Percentiles rank a stretch among this genome's conserved stretches.
These are phyloP conservation scores for Naganishia kalamii DNA, from an alignment of 768 basidiomycete species.

Conservation along the genomic window DNA sequence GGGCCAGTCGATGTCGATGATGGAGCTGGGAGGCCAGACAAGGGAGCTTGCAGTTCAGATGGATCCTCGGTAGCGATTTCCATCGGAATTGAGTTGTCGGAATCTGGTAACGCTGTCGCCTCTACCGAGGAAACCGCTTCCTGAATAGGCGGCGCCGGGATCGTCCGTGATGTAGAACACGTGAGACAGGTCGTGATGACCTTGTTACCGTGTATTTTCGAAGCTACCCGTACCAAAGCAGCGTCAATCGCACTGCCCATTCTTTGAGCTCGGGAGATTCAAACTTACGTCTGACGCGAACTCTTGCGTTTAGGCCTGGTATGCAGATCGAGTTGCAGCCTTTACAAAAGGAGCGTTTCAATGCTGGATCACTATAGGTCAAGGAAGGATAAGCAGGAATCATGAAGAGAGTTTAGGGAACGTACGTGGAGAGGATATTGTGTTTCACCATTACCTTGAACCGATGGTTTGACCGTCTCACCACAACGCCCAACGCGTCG, in stretches of 20 bases:
- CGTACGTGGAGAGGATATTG: conserved; percentile 69
- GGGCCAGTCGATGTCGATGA: too few species aligned
- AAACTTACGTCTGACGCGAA: conserved; percentile 59
- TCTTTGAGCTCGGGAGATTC: neutral
- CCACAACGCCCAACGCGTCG: conserved; percentile 31
- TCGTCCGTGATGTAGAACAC: neutral
- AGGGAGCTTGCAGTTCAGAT: too few species aligned
- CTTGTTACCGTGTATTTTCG: conserved; percentile 1
- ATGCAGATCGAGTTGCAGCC: conserved; percentile 61
- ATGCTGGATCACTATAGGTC: conserved; percentile 65
- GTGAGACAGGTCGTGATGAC: neutral
- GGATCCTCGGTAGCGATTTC: too few species aligned
- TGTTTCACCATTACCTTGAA: conserved; percentile 67
- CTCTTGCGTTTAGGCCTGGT: conserved; percentile 61
- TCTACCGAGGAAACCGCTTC: too few species aligned
- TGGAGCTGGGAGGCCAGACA: neutral
- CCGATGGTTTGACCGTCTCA: conserved; percentile 62
- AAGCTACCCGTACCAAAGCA: neutral
- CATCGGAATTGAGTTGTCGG: neutral
- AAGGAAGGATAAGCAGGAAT: neutral
- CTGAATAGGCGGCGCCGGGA: conserved; percentile 7
- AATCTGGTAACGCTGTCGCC: too few species aligned
- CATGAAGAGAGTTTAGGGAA: conserved; percentile 6
- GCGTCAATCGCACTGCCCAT: neutral
- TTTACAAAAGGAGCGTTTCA: conserved; percentile 76